Conservation (phyloP, 2,329 filamentous ascomycete species). For the Cryphonectria carpinicola region DNA sequence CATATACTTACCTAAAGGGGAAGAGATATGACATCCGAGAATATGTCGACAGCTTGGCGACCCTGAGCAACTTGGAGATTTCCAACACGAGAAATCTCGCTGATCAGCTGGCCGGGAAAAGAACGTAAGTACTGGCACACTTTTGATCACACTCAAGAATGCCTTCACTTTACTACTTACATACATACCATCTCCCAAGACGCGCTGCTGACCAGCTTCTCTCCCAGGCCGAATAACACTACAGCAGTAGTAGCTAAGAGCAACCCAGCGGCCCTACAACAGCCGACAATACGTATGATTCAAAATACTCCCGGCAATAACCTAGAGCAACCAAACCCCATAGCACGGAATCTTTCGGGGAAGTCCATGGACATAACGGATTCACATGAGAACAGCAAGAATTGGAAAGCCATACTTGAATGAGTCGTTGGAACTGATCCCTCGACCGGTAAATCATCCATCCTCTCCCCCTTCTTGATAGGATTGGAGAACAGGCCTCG, state of each 20-base stretch:
- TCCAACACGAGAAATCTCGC: too few species aligned
- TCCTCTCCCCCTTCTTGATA: too few species aligned
- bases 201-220: background rate
- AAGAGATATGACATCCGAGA: conserved; percentile 19
- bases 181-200: background rate
- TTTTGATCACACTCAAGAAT: background rate
- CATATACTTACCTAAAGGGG: conserved; percentile 31
- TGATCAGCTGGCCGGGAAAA: background rate
- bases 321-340: background rate
- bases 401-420: conserved; percentile 4
- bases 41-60: background rate
- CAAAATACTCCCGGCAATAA: background rate
- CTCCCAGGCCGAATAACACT: background rate
- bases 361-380: background rate
- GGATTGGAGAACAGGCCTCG: background rate
- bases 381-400: background rate
- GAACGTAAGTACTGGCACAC: background rate
- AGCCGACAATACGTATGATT: background rate
- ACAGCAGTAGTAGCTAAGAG: background rate
- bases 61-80: background rate
- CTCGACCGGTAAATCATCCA: background rate
- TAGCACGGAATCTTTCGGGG: background rate
- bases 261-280: background rate
- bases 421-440: background rate
- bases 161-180: background rate